Evolutionary conservation across 192 early-diverging fungal genomes (phyloP).

Genomic region (Podila minutissima): DNA sequence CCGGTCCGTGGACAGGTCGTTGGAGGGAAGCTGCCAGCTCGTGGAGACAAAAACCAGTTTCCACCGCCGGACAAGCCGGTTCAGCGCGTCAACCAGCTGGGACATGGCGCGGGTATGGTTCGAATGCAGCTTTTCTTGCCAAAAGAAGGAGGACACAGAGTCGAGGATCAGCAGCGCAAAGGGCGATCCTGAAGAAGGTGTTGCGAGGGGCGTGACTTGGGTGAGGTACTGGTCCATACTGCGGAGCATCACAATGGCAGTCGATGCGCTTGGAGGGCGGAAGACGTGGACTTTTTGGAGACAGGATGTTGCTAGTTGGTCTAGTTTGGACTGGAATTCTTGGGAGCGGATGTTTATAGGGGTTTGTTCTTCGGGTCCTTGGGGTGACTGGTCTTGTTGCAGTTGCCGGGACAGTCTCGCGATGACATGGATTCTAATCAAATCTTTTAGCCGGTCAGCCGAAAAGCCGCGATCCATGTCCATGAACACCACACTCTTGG

Average conservation of each 20-base stretch:
- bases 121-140: constrained; percentile 22
- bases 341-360: constrained; percentile 7
- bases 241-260: constrained; percentile 24
- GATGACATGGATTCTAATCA: constrained; percentile 16
- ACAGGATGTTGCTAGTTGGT: constrained; percentile 18
- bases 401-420: background rate
- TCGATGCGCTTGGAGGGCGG: constrained; percentile 30
- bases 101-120: constrained; percentile 19
- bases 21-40: constrained; percentile 20
- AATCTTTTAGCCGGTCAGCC: background rate
- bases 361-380: background rate
- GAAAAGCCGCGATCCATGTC: constrained; percentile 39
- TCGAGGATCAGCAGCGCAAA: constrained; percentile 27
- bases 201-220: background rate
- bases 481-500: constrained; percentile 26
- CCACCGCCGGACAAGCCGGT: constrained; percentile 17
- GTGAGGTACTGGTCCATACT: constrained; percentile 24
- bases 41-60: constrained; percentile 29
- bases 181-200: constrained; percentile 3
- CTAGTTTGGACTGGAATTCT: constrained; percentile 16
- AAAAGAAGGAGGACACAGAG: constrained; percentile 39
- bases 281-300: constrained; percentile 35
- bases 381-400: background rate
- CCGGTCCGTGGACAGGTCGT: constrained; percentile 2
- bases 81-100: constrained; percentile 12